Conservation (phyloP, 805 yeast species). For the Saturnispora sanitii region DNA sequence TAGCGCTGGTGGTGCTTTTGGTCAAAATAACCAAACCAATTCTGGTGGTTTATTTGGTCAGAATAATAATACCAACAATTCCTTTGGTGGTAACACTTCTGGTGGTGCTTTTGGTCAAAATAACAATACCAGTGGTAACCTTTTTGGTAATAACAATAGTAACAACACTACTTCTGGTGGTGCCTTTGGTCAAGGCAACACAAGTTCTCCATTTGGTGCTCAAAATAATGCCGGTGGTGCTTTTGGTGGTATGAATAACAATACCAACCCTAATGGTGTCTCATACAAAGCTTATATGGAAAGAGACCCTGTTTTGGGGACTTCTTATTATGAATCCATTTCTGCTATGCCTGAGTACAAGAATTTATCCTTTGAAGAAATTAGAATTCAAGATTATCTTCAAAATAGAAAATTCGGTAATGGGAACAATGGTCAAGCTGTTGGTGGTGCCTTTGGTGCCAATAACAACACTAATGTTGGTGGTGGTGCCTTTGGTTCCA, state of each 20-base stretch:
- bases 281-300: slow-evolving; percentile 67
- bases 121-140: slow-evolving; percentile 18
- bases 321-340: slow-evolving; percentile 60
- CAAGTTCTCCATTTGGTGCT: slow-evolving; percentile 34
- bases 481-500: slow-evolving; percentile 17
- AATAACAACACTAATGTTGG: slow-evolving; percentile 10
- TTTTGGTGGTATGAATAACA: slow-evolving; percentile 22
- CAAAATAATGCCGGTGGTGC: slow-evolving; percentile 12
- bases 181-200: slow-evolving; percentile 18
- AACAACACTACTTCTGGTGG: slow-evolving; percentile 21
- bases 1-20: slow-evolving; percentile 13
- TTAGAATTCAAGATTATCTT: slow-evolving; percentile 80
- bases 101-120: slow-evolving; percentile 22
- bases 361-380: slow-evolving; percentile 75
- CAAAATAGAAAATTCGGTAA: slow-evolving; percentile 57
- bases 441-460: slow-evolving; percentile 28
- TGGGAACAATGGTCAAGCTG: slow-evolving; percentile 31
- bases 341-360: slow-evolving; percentile 86
- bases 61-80: slow-evolving; percentile 8
- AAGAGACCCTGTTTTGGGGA: slow-evolving; percentile 53
- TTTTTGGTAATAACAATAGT: slow-evolving; percentile 7
- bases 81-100: slow-evolving; percentile 15
- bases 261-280: slow-evolving; percentile 7
- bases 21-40: slow-evolving; percentile 13
- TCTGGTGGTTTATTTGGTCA: slow-evolving; percentile 31